phyloP scores from a whole-genome alignment of 768 basidiomycete species.

The Rhodotorula taiwanensis region DNA sequence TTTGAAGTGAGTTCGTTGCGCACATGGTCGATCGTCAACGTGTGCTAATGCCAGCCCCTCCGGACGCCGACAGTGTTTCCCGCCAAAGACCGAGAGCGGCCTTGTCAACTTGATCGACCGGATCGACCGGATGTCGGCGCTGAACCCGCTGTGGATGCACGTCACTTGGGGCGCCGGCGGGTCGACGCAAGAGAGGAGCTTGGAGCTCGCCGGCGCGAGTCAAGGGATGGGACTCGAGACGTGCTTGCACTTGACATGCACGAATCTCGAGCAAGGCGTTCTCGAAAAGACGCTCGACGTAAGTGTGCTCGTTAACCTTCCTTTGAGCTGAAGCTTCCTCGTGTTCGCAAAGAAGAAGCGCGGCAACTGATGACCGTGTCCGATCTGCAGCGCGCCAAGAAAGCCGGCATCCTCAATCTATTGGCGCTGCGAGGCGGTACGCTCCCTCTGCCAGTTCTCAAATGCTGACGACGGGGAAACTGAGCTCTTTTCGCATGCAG shows the following conservation, averaged over 20 bases:
- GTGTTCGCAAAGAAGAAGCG: not conserved
- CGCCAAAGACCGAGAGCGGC: conserved; percentile 79
- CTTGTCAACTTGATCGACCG: conserved; percentile 85
- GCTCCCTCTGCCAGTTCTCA: conserved; percentile 26
- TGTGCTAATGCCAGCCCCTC: too few species aligned
- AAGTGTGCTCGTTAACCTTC: too few species aligned
- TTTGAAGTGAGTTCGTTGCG: conserved; percentile 60
- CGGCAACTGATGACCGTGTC: not conserved
- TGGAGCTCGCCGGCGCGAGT: conserved; percentile 74
- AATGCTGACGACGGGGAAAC: not conserved
- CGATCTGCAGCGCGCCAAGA: conserved; percentile 59
- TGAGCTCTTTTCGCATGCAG: conserved; percentile 47
- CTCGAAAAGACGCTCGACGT: conserved; percentile 85
- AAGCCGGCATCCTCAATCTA: conserved; percentile 75
- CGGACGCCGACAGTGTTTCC: conserved; percentile 64
- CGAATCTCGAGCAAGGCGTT: conserved; percentile 95
- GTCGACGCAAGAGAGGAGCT: conserved; percentile 72
- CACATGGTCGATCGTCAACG: too few species aligned
- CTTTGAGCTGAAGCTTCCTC: not conserved
- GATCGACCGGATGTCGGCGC: conserved; percentile 66
- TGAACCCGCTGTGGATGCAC: conserved; percentile 76
- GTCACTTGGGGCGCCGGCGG: conserved; percentile 99
- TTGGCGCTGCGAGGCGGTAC: conserved; percentile 85
- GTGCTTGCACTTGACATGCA: conserved; percentile 98
- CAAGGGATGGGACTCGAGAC: conserved; percentile 87